Conservation (phyloP, 352 stramenopile species). For the Globisporangium echinulatum region DNA sequence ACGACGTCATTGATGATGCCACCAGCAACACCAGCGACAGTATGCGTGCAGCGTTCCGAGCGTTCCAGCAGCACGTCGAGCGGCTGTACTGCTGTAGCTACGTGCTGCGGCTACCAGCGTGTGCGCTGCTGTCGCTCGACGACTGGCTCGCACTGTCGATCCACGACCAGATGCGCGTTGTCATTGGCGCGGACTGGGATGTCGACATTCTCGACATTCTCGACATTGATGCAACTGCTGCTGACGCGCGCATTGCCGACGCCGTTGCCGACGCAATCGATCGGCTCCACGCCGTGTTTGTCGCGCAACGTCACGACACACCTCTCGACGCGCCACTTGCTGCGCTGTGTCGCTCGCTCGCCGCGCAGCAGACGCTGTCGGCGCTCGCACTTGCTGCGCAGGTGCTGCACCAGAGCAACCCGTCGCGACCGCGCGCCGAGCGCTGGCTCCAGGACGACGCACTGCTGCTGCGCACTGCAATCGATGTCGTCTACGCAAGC, state of each 20-base stretch:
- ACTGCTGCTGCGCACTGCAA: conserved; percentile 45
- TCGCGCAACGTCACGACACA: conserved; percentile 31
- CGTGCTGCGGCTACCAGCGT: conserved; percentile 29
- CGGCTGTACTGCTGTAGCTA: conserved; percentile 59
- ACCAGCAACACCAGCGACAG: no score
- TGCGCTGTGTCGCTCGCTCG: conserved; percentile 32
- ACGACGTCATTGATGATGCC: conserved; percentile 17
- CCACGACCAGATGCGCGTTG: conserved; percentile 47
- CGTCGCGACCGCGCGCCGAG: conserved; percentile 25
- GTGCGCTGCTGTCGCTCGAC: conserved; percentile 30
- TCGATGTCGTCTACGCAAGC: conserved; percentile 31
- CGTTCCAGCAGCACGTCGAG: conserved; percentile 47
- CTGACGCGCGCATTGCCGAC: no score
- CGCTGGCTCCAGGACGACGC: conserved; percentile 65
- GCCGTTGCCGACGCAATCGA: conserved; percentile 21
- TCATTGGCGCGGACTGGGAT: conserved; percentile 20
- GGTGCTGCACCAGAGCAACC: conserved; percentile 59
- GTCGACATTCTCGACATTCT: background rate
- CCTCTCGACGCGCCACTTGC: conserved; percentile 45
- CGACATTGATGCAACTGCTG: background rate
- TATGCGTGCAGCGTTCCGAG: conserved; percentile 17
- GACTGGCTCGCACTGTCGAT: conserved; percentile 57
- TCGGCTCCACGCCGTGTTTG: conserved; percentile 42
- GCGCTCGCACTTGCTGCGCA: conserved; percentile 43
- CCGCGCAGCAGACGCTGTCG: conserved; percentile 20